Evolutionary conservation across 495 filamentous ascomycete species (phyloP).

Genomic region (Aspergillus diversus): DNA sequence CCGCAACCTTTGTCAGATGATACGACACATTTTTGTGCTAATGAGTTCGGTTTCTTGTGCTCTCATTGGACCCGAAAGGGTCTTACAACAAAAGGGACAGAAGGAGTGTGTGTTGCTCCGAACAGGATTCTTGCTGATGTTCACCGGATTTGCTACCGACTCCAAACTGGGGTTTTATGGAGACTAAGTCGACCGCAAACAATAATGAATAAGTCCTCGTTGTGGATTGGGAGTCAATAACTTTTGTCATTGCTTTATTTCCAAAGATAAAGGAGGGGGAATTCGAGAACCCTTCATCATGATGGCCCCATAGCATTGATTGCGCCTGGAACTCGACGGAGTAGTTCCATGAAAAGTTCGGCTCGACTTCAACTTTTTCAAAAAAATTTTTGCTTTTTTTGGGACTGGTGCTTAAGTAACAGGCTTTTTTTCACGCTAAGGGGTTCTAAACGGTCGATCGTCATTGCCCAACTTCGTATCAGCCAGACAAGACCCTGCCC

Average conservation of each 20-base stretch:
- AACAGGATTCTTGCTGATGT: not conserved
- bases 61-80: slow-evolving; percentile 11
- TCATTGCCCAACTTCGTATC: slow-evolving; percentile 9
- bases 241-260: too few species aligned
- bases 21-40: slow-evolving; percentile 12
- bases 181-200: too few species aligned
- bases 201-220: too few species aligned
- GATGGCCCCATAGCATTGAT: too few species aligned
- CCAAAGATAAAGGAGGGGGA: too few species aligned
- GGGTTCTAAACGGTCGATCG: slow-evolving; percentile 22
- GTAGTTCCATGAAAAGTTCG: too few species aligned
- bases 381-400: slow-evolving; percentile 1
- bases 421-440: slow-evolving; percentile 10
- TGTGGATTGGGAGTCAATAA: too few species aligned
- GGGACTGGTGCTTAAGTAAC: slow-evolving; percentile 11
- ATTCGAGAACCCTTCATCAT: too few species aligned
- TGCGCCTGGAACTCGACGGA: too few species aligned
- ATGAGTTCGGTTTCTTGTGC: not conserved
- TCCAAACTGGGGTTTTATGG: not conserved
- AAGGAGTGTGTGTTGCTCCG: not conserved
- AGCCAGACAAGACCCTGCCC: slow-evolving; percentile 16
- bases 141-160: not conserved
- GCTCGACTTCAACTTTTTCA: not conserved
- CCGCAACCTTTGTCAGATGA: slow-evolving; percentile 31
- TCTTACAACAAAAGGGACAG: not conserved